A percentile compares a stretch with the other conserved stretches of the same genome.
These are phyloP conservation scores for Zasmidium cellare DNA, from an alignment of 2,329 filamentous ascomycete genomes.

Conservation along the genomic window DNA sequence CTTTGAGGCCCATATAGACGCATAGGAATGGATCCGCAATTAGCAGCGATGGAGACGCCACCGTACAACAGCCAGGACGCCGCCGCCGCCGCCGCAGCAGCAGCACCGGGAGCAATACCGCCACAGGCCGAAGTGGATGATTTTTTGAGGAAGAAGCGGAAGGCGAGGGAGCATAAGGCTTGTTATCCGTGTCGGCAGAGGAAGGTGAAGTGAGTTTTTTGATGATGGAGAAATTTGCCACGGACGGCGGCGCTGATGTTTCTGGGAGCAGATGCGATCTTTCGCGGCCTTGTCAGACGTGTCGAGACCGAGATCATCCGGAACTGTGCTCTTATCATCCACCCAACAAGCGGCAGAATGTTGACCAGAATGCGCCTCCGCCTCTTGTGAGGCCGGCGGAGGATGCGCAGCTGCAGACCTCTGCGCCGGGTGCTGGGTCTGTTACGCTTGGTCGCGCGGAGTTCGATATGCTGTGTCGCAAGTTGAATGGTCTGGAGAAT, in stretches of 20 bases:
- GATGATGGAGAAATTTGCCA: background rate
- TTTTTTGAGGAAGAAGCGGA: conserved; percentile 51
- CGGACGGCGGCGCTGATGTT: conserved; percentile 3
- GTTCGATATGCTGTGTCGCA: conserved; percentile 50
- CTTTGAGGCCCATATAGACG: background rate
- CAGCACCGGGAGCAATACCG: too few relatives aligned
- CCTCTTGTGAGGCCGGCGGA: conserved; percentile 19
- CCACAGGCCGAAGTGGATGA: conserved; percentile 50
- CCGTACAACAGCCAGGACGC: conserved; percentile 12
- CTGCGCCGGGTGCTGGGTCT: conserved; percentile 15
- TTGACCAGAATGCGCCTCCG: conserved; percentile 20
- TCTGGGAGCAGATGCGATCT: conserved; percentile 43
- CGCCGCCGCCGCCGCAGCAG: too few relatives aligned
- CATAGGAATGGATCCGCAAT: conserved; percentile 22
- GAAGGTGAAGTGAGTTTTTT: conserved; percentile 36
- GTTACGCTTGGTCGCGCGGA: conserved; percentile 40
- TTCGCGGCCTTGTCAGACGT: conserved; percentile 51
- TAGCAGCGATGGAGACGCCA: conserved; percentile 17
- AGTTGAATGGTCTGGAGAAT: conserved; percentile 50
- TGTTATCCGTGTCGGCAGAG: conserved; percentile 52
- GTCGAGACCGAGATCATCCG: conserved; percentile 52
- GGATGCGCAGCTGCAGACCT: conserved; percentile 11
- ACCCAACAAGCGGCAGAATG: conserved; percentile 37
- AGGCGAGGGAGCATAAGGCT: conserved; percentile 54
- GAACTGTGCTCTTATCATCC: conserved; percentile 48